These are phyloP conservation scores for Pseudogymnoascus sp. DNA, from an alignment of 2,329 filamentous ascomycete genomes.

Conservation along the genomic window DNA sequence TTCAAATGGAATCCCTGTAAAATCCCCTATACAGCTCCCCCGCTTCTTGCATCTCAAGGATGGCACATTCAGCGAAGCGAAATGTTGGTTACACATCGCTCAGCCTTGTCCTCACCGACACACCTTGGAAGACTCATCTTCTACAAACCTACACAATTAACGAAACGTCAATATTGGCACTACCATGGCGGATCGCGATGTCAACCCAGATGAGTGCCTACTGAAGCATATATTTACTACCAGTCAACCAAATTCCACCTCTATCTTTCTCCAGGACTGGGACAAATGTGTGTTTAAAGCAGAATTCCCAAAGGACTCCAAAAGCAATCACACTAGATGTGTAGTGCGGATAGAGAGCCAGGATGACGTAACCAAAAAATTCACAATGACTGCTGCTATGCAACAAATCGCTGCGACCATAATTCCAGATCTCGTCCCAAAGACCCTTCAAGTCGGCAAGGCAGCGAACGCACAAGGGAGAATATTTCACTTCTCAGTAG, in stretches of 20 bases:
- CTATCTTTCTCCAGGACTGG: constrained; percentile 15
- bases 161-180: background rate
- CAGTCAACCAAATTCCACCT: constrained; percentile 13
- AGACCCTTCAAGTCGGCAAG: constrained; percentile 21
- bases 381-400: constrained; percentile 13
- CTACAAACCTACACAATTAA: background rate
- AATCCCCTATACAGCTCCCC: background rate
- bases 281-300: constrained; percentile 17
- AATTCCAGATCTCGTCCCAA: constrained; percentile 13
- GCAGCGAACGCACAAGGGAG: constrained; percentile 10
- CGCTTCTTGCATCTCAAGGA: too few species aligned
- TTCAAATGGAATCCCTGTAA: background rate
- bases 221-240: constrained; percentile 14
- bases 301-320: constrained; percentile 7
- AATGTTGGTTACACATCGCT: too few species aligned
- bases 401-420: constrained; percentile 13
- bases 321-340: constrained; percentile 4
- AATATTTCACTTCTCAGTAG: constrained; percentile 13
- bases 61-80: too few species aligned
- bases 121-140: background rate
- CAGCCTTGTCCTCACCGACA: too few species aligned
- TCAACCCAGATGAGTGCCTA: constrained; percentile 12
- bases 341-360: constrained; percentile 13
- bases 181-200: constrained; percentile 10
- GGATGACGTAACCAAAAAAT: constrained; percentile 9